Evolutionary conservation across 2,329 filamentous ascomycete genomes (phyloP).

Genomic region (Teratosphaeria zuluensis): DNA sequence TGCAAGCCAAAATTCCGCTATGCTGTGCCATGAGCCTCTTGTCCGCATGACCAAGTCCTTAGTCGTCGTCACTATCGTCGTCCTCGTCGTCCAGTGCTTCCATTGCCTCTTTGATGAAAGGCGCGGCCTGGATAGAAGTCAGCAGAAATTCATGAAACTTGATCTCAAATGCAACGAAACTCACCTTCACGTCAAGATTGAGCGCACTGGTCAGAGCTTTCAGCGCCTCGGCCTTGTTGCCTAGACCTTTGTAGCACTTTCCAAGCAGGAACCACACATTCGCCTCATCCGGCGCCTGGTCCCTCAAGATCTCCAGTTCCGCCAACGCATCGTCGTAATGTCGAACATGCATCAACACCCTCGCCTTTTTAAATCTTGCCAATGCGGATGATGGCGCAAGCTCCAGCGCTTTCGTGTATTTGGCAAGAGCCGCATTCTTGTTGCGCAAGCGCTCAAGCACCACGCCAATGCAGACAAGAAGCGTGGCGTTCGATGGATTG

Average conservation of each 20-base stretch:
- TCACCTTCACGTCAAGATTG: slow-evolving; percentile 92
- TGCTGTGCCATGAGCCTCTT: neutral
- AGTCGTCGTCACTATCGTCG: slow-evolving; percentile 19
- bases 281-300: slow-evolving; percentile 85
- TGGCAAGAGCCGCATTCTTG: slow-evolving; percentile 63
- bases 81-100: slow-evolving; percentile 54
- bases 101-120: slow-evolving; percentile 93
- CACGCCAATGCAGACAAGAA: slow-evolving; percentile 85
- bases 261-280: slow-evolving; percentile 94
- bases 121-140: slow-evolving; percentile 56
- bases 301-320: slow-evolving; percentile 81
- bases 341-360: slow-evolving; percentile 69
- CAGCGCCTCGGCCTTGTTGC: slow-evolving; percentile 63
- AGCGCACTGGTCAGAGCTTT: slow-evolving; percentile 89
- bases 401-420: slow-evolving; percentile 73
- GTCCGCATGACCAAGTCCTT: neutral
- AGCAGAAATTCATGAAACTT: slow-evolving; percentile 2
- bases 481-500: slow-evolving; percentile 86
- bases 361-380: slow-evolving; percentile 86
- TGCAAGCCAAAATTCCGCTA: neutral
- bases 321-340: slow-evolving; percentile 60
- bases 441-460: slow-evolving; percentile 81
- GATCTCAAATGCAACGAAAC: slow-evolving; percentile 10
- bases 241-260: slow-evolving; percentile 54
- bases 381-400: slow-evolving; percentile 72